These are phyloP conservation scores for Malassezia arunalokei DNA, from an alignment of 1,284 basidiomycete species.

Conservation along the genomic window DNA sequence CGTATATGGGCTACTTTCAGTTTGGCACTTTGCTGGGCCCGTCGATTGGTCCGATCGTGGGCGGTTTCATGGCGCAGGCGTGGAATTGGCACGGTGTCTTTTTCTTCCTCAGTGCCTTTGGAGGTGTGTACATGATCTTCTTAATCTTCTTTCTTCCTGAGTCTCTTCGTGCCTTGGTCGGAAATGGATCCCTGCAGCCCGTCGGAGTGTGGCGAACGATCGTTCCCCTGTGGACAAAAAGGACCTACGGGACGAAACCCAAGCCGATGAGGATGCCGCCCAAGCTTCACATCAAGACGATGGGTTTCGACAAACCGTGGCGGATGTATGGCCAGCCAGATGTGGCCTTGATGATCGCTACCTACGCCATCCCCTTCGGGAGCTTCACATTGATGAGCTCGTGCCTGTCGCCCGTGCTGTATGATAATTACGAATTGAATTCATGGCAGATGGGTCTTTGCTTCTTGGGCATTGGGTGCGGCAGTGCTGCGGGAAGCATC, in stretches of 20 bases:
- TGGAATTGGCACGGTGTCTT: slow-evolving; percentile 52
- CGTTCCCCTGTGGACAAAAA: not conserved
- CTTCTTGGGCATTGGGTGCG: slow-evolving; percentile 56
- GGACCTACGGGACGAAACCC: not conserved
- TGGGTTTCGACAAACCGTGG: slow-evolving; percentile 23
- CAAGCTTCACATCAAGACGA: slow-evolving; percentile 19
- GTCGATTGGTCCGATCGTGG: slow-evolving; percentile 18
- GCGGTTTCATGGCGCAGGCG: slow-evolving; percentile 15
- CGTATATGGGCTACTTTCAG: slow-evolving; percentile 21
- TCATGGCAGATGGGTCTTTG: slow-evolving; percentile 60
- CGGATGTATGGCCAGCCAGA: slow-evolving; percentile 27
- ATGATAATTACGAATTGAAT: slow-evolving; percentile 53
- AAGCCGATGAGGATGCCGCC: slow-evolving; percentile 11
- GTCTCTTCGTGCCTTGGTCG: slow-evolving; percentile 51
- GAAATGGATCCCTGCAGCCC: slow-evolving; percentile 34
- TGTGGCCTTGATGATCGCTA: slow-evolving; percentile 37
- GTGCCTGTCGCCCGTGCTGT: slow-evolving; percentile 58
- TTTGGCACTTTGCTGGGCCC: slow-evolving; percentile 14
- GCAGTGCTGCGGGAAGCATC: slow-evolving; percentile 18
- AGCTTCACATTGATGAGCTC: slow-evolving; percentile 59
- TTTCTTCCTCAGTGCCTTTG: slow-evolving; percentile 61
- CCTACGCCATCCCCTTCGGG: slow-evolving; percentile 55
- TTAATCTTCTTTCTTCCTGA: slow-evolving; percentile 56
- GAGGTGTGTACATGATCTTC: slow-evolving; percentile 52
- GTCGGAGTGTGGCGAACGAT: slow-evolving; percentile 13